Conservation (phyloP, 2,329 filamentous ascomycete species). For the Leptodontidium sp. region DNA sequence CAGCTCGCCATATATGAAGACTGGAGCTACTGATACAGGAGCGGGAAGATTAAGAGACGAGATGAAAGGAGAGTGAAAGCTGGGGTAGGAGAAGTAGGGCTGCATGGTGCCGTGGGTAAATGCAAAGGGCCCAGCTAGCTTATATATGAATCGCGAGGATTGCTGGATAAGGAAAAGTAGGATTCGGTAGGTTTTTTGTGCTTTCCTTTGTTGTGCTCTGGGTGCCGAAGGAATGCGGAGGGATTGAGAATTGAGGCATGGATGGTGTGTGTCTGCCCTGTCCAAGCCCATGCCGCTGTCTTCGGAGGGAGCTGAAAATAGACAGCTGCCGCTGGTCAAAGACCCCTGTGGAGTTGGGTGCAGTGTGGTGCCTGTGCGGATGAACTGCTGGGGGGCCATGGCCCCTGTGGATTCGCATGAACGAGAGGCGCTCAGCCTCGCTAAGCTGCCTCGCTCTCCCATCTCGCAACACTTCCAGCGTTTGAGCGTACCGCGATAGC, state of each 20-base stretch:
- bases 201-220: no score
- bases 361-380: conserved; percentile 27
- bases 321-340: conserved; percentile 3
- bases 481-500: conserved; percentile 22
- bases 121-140: conserved; percentile 23
- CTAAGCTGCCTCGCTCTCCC: conserved; percentile 26
- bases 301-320: conserved; percentile 30
- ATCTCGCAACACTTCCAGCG: conserved; percentile 9
- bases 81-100: conserved; percentile 1
- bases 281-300: conserved; percentile 5
- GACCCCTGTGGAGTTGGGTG: conserved; percentile 2
- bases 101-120: conserved; percentile 26
- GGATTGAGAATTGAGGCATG: conserved; percentile 12
- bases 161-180: conserved; percentile 11
- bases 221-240: conserved; percentile 9
- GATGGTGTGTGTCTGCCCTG: neutral
- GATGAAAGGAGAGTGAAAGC: conserved; percentile 15
- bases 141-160: conserved; percentile 5
- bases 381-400: conserved; percentile 19
- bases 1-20: conserved; percentile 23
- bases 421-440: conserved; percentile 26
- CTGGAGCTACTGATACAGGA: neutral
- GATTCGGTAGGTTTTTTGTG: neutral
- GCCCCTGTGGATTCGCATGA: conserved; percentile 23
- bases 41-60: neutral